These are phyloP conservation scores for Candida coleopterorum DNA, from an alignment of 805 yeast species.

Conservation along the genomic window DNA sequence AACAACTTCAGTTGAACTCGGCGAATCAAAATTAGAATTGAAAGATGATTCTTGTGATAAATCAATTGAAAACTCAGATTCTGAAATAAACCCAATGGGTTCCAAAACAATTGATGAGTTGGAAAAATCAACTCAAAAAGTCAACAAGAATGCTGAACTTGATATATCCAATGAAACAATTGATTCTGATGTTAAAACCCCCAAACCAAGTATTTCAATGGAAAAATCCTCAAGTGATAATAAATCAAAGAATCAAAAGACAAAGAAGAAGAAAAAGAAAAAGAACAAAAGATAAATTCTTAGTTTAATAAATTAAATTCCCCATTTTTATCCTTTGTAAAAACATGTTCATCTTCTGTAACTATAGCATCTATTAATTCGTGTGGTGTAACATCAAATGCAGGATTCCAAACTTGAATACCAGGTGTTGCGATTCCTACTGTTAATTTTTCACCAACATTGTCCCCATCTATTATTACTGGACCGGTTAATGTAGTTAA, in stretches of 20 bases:
- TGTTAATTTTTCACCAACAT: slow-evolving; percentile 36
- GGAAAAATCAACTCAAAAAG: too few relatives aligned
- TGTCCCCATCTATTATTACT: slow-evolving; percentile 20
- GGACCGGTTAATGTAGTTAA: slow-evolving; percentile 71
- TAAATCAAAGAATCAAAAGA: slow-evolving; percentile 7
- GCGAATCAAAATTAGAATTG: too few relatives aligned
- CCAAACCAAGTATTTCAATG: background rate
- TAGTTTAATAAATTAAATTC: slow-evolving; percentile 38
- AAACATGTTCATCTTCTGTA: slow-evolving; percentile 66
- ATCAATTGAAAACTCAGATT: background rate
- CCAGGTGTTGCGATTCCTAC: slow-evolving; percentile 84
- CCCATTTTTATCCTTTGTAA: slow-evolving; percentile 46
- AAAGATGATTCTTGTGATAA: too few relatives aligned
- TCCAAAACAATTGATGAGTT: background rate
- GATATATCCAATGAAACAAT: too few relatives aligned
- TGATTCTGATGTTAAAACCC: too few relatives aligned
- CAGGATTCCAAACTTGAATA: slow-evolving; percentile 90
- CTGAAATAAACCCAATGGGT: background rate
- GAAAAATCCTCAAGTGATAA: background rate
- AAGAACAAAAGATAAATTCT: slow-evolving; percentile 5
- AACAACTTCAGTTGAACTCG: too few relatives aligned
- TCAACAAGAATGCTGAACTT: too few relatives aligned
- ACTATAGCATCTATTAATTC: slow-evolving; percentile 81
- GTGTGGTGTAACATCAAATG: slow-evolving; percentile 91
- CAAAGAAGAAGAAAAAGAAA: slow-evolving; percentile 14